phyloP scores from a whole-genome alignment of 176 grass and related monocot genomes.

The Chrysopogon serrulatus region DNA sequence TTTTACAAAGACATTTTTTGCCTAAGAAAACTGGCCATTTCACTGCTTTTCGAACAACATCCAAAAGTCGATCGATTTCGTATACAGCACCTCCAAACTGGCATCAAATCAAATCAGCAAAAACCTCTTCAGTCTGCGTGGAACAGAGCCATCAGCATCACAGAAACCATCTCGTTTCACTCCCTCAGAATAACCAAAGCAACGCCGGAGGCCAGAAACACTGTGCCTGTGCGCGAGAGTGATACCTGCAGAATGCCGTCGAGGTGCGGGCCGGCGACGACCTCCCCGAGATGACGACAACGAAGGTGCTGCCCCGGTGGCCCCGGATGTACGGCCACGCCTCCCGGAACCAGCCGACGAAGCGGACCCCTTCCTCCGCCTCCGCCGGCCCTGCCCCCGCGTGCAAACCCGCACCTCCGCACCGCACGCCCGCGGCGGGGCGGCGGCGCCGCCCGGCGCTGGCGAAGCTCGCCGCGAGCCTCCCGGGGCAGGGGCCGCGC shows the following conservation, averaged over 20 bases:
- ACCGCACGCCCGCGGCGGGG: background rate
- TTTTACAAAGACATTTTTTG: background rate
- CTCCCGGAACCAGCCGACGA: conserved; percentile 81
- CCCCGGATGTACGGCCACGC: conserved; percentile 87
- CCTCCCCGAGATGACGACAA: conserved; percentile 75
- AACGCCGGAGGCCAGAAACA: background rate
- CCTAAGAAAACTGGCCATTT: background rate
- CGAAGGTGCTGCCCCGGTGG: conserved; percentile 81
- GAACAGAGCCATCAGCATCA: background rate
- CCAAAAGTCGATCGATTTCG: background rate
- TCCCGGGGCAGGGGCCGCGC: background rate
- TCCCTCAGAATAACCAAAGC: background rate
- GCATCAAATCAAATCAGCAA: background rate
- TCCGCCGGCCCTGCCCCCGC: background rate
- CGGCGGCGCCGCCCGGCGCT: background rate
- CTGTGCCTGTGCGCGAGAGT: background rate
- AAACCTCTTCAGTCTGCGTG: background rate
- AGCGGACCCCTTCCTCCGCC: conserved; percentile 40
- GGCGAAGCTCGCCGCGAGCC: background rate
- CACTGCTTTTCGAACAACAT: background rate
- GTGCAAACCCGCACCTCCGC: background rate
- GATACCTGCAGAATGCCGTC: conserved; percentile 72
- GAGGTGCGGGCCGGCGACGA: conserved; percentile 59
- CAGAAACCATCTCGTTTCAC: background rate
- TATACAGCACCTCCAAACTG: background rate